phyloP scores from a whole-genome alignment of 2,329 filamentous ascomycete species.

The Colletotrichum musae region DNA sequence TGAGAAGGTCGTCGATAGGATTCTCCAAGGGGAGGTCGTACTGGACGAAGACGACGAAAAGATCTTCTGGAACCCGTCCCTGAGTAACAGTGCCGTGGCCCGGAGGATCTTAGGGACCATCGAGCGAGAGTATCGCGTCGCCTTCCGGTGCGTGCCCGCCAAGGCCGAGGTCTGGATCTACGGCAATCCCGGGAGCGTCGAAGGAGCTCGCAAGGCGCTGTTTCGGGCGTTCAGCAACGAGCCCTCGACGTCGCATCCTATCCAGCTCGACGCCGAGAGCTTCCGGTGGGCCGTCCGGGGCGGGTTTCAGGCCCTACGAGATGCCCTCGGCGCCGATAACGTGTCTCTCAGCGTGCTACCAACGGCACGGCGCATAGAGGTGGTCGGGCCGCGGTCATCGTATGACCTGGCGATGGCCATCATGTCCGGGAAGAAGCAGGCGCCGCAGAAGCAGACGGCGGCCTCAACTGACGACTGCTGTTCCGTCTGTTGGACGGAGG shows the following conservation, averaged over 20 bases:
- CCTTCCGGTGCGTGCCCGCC: constrained; percentile 48
- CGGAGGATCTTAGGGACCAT: background rate
- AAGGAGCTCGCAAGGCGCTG: constrained; percentile 41
- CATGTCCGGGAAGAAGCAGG: constrained; percentile 17
- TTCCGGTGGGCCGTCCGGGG: constrained; percentile 51
- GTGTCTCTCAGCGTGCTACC: constrained; percentile 51
- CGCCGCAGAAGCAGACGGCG: background rate
- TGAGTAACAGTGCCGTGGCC: constrained; percentile 38
- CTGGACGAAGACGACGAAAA: constrained; percentile 41
- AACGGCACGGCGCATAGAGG: constrained; percentile 50
- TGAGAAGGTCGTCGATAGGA: constrained; percentile 49
- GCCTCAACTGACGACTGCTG: constrained; percentile 44
- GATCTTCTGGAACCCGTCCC: constrained; percentile 51
- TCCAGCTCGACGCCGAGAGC: constrained; percentile 23
- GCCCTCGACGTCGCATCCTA: background rate
- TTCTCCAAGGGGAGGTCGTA: constrained; percentile 51
- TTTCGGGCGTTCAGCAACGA: constrained; percentile 48
- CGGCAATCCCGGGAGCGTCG: constrained; percentile 43
- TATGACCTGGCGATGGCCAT: constrained; percentile 41
- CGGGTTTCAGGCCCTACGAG: constrained; percentile 48
- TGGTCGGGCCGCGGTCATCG: constrained; percentile 46
- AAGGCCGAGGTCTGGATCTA: constrained; percentile 50
- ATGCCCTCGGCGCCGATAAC: constrained; percentile 47
- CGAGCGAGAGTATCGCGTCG: constrained; percentile 41
- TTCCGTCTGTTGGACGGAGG: constrained; percentile 54